Percentiles rank a stretch among this genome's conserved stretches.
These are phyloP conservation scores for Achlya hypogyna DNA, from an alignment of 352 stramenopile species.

Conservation along the genomic window DNA sequence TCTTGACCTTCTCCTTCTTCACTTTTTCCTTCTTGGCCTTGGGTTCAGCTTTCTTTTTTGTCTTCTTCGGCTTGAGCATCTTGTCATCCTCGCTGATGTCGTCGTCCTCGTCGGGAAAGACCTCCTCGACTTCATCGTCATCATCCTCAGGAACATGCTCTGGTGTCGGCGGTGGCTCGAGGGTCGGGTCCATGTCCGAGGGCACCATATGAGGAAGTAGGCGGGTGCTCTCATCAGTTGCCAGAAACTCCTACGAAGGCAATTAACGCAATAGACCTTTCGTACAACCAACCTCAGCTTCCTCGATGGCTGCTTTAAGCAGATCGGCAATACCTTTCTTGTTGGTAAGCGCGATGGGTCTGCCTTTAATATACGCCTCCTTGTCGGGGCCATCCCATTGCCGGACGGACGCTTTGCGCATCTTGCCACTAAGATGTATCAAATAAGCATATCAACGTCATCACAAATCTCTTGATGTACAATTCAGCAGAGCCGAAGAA, in stretches of 20 bases:
- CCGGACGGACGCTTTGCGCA: conserved; percentile 58
- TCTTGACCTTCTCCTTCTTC: conserved; percentile 33
- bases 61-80: conserved; percentile 23
- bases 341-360: conserved; percentile 43
- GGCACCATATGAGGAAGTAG: conserved; percentile 69
- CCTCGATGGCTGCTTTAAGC: conserved; percentile 51
- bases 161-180: conserved; percentile 50
- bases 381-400: conserved; percentile 69
- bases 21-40: conserved; percentile 27
- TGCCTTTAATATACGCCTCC: conserved; percentile 53
- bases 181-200: conserved; percentile 64
- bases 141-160: conserved; percentile 23
- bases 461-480: conserved; percentile 29
- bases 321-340: conserved; percentile 41
- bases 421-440: conserved; percentile 24
- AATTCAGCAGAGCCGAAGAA: conserved; percentile 80
- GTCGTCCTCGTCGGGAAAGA: conserved; percentile 23
- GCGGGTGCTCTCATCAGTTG: conserved; percentile 61
- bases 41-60: conserved; percentile 12
- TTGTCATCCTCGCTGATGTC: conserved; percentile 21
- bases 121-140: conserved; percentile 28
- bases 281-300: conserved; percentile 46
- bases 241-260: conserved; percentile 49
- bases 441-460: background rate
- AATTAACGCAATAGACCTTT: background rate